Evolutionary conservation across 805 yeast species (phyloP), one percentile per base, ranked within the genome.

Genomic region (Yarrowia osloensis): DNA sequence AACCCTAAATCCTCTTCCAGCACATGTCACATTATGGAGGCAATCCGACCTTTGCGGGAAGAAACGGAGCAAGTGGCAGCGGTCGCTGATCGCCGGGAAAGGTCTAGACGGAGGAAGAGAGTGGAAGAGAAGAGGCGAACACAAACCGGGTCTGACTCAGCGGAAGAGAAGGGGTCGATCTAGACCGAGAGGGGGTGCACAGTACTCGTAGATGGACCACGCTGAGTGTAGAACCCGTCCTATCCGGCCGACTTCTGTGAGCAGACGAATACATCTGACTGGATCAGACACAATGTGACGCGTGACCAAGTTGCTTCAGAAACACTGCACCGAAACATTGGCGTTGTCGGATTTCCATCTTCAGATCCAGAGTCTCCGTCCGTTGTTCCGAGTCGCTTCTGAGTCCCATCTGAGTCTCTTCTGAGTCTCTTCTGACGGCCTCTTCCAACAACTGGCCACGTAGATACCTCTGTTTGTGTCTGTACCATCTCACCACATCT

Each of bases 21-120:
- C 63, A 57, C 63, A 57, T 54, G 61, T 54, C 61, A 54, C 61
- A 52, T 52, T 50, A 50, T 50, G 40, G 22, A 39, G 46, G 62
- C 62, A 55, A 33, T 31, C 19, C n/a, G 46, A 52, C 44, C 49
- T 4, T 21, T 24, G 35, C 44, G 49, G 49, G 40, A 57, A 39
- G 49, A 57, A 57, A 57, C 63, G 63, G 63, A 57, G 49, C 49
- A 37, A 55, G 26, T 37, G 35, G 54, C 28, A 44, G 29, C 19
- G 49, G 29, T 15, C 13, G 54, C 40, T 50, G 57, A 50, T 50
- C 57, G 57, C 54, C 37, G 55, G 31, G 33, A 46, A 47, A 47
- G 37, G 39, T 4, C 42, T 4, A 47, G 24, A 11, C 24, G 13
- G 31, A 28, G 31, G 22, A 24, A 17, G 50, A 24, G 21, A 13